Conservation (phyloP, 768 basidiomycete genomes). For the Kwoniella mangroviensis region DNA sequence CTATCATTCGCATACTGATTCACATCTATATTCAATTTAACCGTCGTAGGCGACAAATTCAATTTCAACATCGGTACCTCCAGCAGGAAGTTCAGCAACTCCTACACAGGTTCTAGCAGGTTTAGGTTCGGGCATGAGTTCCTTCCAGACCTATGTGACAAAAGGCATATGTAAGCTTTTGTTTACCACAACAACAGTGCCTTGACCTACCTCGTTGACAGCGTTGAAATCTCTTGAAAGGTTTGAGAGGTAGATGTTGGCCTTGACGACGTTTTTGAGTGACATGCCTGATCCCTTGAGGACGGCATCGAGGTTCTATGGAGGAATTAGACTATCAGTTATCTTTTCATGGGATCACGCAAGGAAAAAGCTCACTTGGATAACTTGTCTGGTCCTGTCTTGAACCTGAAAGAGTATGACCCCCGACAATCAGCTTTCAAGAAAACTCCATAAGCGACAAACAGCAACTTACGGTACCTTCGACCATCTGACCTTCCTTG, state of each 20-base stretch:
- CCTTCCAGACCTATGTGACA: constrained; percentile 43
- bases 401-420: constrained; percentile 33
- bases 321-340: neutral
- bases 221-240: constrained; percentile 46
- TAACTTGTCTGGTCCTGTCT: constrained; percentile 52
- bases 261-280: constrained; percentile 53
- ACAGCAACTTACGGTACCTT: constrained; percentile 45
- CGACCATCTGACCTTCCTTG: constrained; percentile 52
- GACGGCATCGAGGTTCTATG: constrained; percentile 52
- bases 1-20: neutral
- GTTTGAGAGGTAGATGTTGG: constrained; percentile 55
- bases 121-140: constrained; percentile 52
- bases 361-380: constrained; percentile 33
- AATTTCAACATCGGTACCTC: constrained; percentile 55
- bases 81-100: constrained; percentile 50
- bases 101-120: constrained; percentile 56
- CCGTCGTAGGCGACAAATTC: constrained; percentile 54
- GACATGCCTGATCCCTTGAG: constrained; percentile 47
- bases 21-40: constrained; percentile 1
- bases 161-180: neutral
- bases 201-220: constrained; percentile 46
- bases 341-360: neutral
- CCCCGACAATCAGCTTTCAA: neutral
- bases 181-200: neutral
- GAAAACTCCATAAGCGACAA: neutral